These are phyloP conservation scores for Zea mays DNA, from an alignment of 176 grass and related monocot genomes.

Conservation along the genomic window DNA sequence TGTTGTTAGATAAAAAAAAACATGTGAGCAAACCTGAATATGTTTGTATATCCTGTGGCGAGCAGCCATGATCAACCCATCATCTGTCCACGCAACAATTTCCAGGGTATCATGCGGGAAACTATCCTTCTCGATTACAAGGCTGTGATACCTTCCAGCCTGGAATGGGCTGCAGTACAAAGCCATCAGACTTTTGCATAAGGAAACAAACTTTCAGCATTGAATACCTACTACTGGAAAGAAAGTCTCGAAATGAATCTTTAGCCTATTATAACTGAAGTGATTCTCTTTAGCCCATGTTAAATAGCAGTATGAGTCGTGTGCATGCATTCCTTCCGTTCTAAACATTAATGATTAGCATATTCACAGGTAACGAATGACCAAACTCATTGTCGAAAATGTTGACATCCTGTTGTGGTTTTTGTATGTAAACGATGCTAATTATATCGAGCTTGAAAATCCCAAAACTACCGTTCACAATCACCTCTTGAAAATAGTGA, in stretches of 20 bases:
- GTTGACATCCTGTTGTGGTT: neutral
- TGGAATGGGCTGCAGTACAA: conserved; percentile 61
- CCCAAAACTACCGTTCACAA: neutral
- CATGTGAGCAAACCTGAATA: conserved; percentile 48
- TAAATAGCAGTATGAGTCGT: neutral
- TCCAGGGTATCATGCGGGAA: conserved; percentile 65
- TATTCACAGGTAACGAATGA: neutral
- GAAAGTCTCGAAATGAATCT: neutral
- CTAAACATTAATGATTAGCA: neutral
- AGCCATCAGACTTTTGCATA: neutral
- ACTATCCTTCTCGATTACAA: conserved; percentile 74
- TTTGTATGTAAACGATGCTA: neutral
- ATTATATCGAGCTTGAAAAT: neutral
- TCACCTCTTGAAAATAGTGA: neutral
- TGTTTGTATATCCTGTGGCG: conserved; percentile 70
- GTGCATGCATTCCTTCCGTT: neutral
- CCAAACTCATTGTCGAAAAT: neutral
- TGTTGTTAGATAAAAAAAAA: neutral
- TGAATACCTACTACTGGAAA: neutral
- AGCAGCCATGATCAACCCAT: conserved; percentile 73
- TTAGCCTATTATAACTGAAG: neutral
- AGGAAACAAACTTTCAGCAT: neutral
- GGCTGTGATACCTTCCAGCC: conserved; percentile 76
- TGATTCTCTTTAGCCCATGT: neutral
- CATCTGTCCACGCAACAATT: conserved; percentile 72